These are phyloP conservation scores for Penicillium argentinense DNA, from an alignment of 495 filamentous ascomycete genomes.

Conservation along the genomic window DNA sequence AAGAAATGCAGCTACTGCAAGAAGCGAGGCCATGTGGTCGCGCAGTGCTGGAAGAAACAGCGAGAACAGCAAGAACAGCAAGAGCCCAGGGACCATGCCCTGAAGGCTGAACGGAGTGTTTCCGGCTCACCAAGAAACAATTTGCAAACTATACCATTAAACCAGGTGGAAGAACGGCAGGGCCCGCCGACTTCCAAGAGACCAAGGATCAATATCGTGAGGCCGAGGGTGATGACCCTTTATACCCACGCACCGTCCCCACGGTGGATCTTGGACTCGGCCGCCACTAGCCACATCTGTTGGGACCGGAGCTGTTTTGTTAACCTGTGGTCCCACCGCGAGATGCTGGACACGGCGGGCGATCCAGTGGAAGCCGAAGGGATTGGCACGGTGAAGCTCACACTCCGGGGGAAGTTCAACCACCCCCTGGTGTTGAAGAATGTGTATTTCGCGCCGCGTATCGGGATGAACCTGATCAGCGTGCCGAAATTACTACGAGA, in stretches of 20 bases:
- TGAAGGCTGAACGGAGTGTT: slow-evolving; percentile 5
- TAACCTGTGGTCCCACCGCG: slow-evolving; percentile 11
- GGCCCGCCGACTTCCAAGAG: too few relatives aligned
- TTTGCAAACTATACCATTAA: slow-evolving; percentile 10
- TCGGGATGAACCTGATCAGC: slow-evolving; percentile 17
- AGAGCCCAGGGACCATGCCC: slow-evolving; percentile 2
- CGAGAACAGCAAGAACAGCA: not conserved
- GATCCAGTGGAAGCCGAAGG: slow-evolving; percentile 16
- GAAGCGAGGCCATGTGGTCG: slow-evolving; percentile 9
- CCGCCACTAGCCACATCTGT: slow-evolving; percentile 17
- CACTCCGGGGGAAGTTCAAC: slow-evolving; percentile 9
- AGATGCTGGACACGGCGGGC: slow-evolving; percentile 13
- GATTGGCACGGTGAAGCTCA: slow-evolving; percentile 18
- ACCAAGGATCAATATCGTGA: too few relatives aligned
- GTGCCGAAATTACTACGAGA: slow-evolving; percentile 8
- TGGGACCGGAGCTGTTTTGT: slow-evolving; percentile 16
- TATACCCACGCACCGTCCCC: slow-evolving; percentile 15
- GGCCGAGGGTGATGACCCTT: slow-evolving; percentile 12
- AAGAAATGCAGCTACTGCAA: slow-evolving; percentile 14
- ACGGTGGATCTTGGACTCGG: slow-evolving; percentile 20
- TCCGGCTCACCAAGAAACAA: slow-evolving; percentile 8
- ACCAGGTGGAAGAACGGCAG: slow-evolving; percentile 8
- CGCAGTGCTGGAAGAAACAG: slow-evolving; percentile 12
- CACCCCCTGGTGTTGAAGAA: slow-evolving; percentile 12
- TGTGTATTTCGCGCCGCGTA: slow-evolving; percentile 2